Percentiles rank a stretch among this genome's conserved stretches.
Evolutionary conservation across 495 filamentous ascomycete species (phyloP).

Genomic region (Aspergillus steynii): DNA sequence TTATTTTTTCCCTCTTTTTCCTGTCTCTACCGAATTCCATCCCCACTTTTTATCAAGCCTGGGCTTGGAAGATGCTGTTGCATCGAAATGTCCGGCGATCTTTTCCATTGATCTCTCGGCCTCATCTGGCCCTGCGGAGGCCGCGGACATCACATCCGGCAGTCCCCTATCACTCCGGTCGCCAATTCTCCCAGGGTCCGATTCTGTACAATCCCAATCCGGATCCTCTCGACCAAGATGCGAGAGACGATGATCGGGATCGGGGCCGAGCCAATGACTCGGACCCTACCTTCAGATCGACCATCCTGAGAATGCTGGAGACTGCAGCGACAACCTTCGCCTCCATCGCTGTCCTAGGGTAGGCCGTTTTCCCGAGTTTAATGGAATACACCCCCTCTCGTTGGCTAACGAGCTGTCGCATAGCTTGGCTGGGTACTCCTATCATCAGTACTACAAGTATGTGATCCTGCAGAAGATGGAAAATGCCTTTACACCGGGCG

Average conservation of each 20-base stretch:
- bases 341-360: conserved; percentile 80
- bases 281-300: conserved; percentile 43
- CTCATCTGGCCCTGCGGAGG: conserved; percentile 23
- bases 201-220: conserved; percentile 23
- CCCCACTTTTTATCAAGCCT: neutral
- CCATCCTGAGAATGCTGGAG: conserved; percentile 79
- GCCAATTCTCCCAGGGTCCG: conserved; percentile 34
- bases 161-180: conserved; percentile 15
- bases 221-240: conserved; percentile 36
- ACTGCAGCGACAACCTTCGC: conserved; percentile 81
- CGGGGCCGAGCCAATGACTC: conserved; percentile 25
- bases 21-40: neutral
- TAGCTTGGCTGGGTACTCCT: conserved; percentile 77
- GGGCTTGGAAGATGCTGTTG: conserved; percentile 13
- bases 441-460: conserved; percentile 87
- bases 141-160: conserved; percentile 13
- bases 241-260: conserved; percentile 29
- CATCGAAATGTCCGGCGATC: conserved; percentile 25
- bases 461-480: conserved; percentile 86
- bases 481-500: conserved; percentile 88
- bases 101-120: conserved; percentile 17
- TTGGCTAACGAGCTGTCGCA: conserved; percentile 18
- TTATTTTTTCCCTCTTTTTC: neutral
- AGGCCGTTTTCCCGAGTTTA: conserved; percentile 35
- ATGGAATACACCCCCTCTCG: neutral